Base-by-base conservation (phyloP, 2,329 filamentous ascomycete genomes). In the Fusarium sp. region DNA sequence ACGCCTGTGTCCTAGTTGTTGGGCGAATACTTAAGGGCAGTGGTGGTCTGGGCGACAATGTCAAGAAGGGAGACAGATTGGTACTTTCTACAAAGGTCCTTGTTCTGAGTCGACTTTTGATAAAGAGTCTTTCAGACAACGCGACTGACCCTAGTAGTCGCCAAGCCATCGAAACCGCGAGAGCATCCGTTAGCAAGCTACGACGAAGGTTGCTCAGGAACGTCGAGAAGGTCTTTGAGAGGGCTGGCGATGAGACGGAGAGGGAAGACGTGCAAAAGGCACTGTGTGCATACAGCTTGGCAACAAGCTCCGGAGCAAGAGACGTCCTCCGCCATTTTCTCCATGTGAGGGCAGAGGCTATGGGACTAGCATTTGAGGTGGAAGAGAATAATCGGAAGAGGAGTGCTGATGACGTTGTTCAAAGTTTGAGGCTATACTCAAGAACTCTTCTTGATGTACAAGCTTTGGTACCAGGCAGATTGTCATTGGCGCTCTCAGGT, bases 261-360 rank as follows among this genome's bases (percentile, higher is more conserved):
- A 77, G 86, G 65, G 78, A 86, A 67, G 85, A 88, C 28, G 86
- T 96, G 21, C 85, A 96, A 18, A 92, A 94, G 75, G 91, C 92
- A 2, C 86, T 98, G 74, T 93, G 91, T 63, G 95, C 95, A 1
- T 95, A 95, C 80, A 95, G 94, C 69, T 86, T 98, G 57, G 90
- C 91, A 3, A 95, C 93, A 6, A 97, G 90, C 77, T 94, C 93
- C 1, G 93, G 94, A 0, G 91, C 94, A 0, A 91, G 89, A 64
- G 95, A 97, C 79, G 92, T 94, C 2, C 82, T 98, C 60, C 86
- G 90, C 12, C 91, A 96, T 81, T 96, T 98, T 76, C 87, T 97
- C 56, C 88, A 91, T 58, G 88, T 95, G 12, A 88, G 96, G 49
- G 88, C 89, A 44, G 89, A 93, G 64, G 91, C 91, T 35, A 91